Evolutionary conservation across 495 filamentous ascomycete genomes (phyloP), one percentile per base, ranked within the genome.

Genomic region (Amphirosellinia nigrospora): DNA sequence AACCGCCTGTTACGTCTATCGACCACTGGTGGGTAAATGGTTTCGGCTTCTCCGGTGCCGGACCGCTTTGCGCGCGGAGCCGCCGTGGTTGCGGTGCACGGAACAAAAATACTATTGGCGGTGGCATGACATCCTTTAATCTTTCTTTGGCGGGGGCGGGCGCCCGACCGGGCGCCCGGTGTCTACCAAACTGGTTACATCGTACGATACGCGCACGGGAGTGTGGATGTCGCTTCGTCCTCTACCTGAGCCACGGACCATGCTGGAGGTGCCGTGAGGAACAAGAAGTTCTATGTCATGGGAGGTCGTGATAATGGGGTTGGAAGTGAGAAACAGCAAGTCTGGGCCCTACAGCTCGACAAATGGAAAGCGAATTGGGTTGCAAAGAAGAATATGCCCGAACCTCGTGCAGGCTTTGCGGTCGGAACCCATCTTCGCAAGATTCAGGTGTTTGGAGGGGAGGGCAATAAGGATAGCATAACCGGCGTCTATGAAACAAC

Each of bases 381-480:
- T 5, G 69, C 67, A 9, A 58, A 64, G 1, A 67, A 64, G 56
- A 69, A 64, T 52, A 82, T 82, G 76, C 78, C 79, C 13, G 74
- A 71, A 30, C 65, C 78, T 0, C 74, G 79, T 39, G 77, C 79
- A n/a, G 82, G 82, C 0, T 59, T 82, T 10, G 71, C 76, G 1
- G 69, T 70, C 21, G 82, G 71, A 0, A 74, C 73, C 4, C 69
- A 83, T 5, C 77, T 71, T 23, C 65, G 41, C 0, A 79, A 75
- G 68, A 70, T 84, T 9, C 78, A 78, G 16, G 78, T 79, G 0
- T 82, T 85, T 64, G 82, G 82, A 15, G 81, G 82, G 19, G 82
- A 84, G 73, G 82, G 79, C 4, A 82, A 84, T 55, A 15, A 13
- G 19, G 3, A 19, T 1, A 1, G 9, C 30, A 16, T 32, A 4